Percentiles rank a stretch among this genome's conserved stretches.
These are phyloP conservation scores for Puya raimondii DNA, from an alignment of 176 grass and related monocot genomes.

Conservation along the genomic window DNA sequence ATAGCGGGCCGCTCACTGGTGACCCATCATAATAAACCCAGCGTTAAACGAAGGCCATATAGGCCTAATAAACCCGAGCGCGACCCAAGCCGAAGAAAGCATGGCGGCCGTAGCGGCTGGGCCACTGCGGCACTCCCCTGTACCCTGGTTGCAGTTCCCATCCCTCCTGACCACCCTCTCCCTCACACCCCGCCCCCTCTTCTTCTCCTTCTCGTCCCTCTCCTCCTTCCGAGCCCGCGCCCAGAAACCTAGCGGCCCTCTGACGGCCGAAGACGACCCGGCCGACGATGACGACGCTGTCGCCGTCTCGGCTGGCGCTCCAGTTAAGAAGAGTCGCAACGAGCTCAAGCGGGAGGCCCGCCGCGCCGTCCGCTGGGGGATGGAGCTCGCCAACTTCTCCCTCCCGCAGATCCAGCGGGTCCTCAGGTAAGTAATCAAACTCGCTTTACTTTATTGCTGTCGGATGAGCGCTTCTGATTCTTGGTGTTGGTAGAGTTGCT, in stretches of 20 bases:
- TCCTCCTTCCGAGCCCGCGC: conserved; percentile 9
- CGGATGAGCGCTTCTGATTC: background rate
- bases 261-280: conserved; percentile 25
- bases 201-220: conserved; percentile 21
- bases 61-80: no score
- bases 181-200: conserved; percentile 14
- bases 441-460: background rate
- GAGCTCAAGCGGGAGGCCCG: conserved; percentile 77
- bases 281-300: conserved; percentile 9
- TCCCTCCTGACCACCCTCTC: conserved; percentile 24
- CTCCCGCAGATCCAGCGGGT: conserved; percentile 72
- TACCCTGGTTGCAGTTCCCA: background rate
- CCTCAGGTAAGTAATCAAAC: conserved; percentile 28
- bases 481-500: conserved; percentile 39
- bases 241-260: conserved; percentile 29
- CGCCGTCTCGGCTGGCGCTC: background rate
- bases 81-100: background rate
- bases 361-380: conserved; percentile 68
- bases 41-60: no score
- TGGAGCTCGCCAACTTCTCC: conserved; percentile 74
- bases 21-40: no score
- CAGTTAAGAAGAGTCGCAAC: conserved; percentile 56
- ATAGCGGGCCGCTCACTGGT: no score
- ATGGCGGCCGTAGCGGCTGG: conserved; percentile 27
- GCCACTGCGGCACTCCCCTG: conserved; percentile 23